Conservation (phyloP, 768 basidiomycete genomes). For the Tricholoma sp. region DNA sequence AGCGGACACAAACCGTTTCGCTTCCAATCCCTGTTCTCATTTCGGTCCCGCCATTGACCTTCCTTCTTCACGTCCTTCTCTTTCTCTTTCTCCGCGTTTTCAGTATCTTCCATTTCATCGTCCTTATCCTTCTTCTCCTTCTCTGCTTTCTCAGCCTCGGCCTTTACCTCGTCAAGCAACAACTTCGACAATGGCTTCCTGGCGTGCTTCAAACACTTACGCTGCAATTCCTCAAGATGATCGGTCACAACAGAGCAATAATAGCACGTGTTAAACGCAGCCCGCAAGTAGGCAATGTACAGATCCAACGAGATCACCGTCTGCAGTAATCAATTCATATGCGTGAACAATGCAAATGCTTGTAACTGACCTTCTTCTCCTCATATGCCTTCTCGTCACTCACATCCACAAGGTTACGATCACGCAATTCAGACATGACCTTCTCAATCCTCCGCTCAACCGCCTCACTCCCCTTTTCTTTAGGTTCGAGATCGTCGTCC, state of each 20-base stretch:
- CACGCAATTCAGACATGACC: slow-evolving; percentile 63
- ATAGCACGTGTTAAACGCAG: slow-evolving; percentile 93
- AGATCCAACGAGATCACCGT: slow-evolving; percentile 82
- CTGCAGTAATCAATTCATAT: slow-evolving; percentile 32
- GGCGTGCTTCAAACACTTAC: slow-evolving; percentile 91
- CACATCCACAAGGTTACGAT: slow-evolving; percentile 53
- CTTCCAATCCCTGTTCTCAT: slow-evolving; percentile 40
- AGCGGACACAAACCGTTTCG: slow-evolving; percentile 52
- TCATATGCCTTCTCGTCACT: slow-evolving; percentile 64
- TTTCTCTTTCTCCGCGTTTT: slow-evolving; percentile 32
- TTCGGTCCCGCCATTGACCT: slow-evolving; percentile 10
- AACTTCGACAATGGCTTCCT: slow-evolving; percentile 69
- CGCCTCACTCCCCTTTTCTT: slow-evolving; percentile 66
- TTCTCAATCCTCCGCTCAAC: slow-evolving; percentile 80
- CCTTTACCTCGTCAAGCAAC: slow-evolving; percentile 55
- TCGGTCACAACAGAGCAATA: slow-evolving; percentile 93
- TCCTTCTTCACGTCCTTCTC: slow-evolving; percentile 30
- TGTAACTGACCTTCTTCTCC: slow-evolving; percentile 56
- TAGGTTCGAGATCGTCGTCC: slow-evolving; percentile 51
- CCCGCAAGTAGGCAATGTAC: slow-evolving; percentile 89
- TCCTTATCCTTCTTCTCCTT: slow-evolving; percentile 42
- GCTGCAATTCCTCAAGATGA: slow-evolving; percentile 91
- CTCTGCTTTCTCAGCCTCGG: slow-evolving; percentile 47
- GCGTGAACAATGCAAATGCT: background rate
- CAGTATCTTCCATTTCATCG: slow-evolving; percentile 28